Evolutionary conservation across 495 filamentous ascomycete genomes (phyloP).

Genomic region (Penicillium canescens): DNA sequence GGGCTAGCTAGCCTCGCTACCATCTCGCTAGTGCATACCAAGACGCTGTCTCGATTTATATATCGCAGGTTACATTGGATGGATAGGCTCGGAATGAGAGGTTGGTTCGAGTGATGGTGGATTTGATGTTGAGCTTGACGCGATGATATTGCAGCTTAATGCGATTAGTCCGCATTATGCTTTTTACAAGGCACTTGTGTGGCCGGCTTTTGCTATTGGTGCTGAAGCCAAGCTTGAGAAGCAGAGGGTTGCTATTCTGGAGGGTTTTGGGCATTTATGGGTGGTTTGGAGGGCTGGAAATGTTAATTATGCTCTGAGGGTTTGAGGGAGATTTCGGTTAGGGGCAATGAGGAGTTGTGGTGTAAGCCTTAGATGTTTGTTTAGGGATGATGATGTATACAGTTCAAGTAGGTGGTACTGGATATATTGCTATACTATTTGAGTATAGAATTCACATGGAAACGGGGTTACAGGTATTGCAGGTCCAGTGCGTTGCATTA

Average conservation of each 20-base stretch:
- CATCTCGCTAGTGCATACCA: conserved; percentile 15
- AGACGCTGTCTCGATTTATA: conserved; percentile 18
- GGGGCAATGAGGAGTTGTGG: neutral
- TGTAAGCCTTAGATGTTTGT: conserved; percentile 15
- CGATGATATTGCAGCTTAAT: conserved; percentile 4
- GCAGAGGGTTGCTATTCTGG: conserved; percentile 6
- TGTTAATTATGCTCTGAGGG: conserved; percentile 12
- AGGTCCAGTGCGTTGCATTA: too few species aligned
- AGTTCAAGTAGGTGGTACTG: neutral
- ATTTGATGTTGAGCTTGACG: neutral
- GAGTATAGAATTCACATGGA: too few species aligned
- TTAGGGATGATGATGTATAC: neutral
- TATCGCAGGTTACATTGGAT: conserved; percentile 8
- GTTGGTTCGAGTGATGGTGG: neutral
- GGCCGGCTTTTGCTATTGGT: conserved; percentile 24
- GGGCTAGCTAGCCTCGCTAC: conserved; percentile 1
- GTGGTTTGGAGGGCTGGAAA: conserved; percentile 17
- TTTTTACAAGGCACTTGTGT: conserved; percentile 14
- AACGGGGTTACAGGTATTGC: too few species aligned
- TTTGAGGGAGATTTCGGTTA: conserved; percentile 10
- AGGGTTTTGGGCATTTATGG: conserved; percentile 11
- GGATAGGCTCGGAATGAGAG: neutral
- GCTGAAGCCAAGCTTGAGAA: conserved; percentile 9
- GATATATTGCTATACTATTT: too few species aligned
- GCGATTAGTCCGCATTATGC: conserved; percentile 5